Evolutionary conservation across 169 alveolate genomes (phyloP).

Genomic region (Neospora caninum): DNA sequence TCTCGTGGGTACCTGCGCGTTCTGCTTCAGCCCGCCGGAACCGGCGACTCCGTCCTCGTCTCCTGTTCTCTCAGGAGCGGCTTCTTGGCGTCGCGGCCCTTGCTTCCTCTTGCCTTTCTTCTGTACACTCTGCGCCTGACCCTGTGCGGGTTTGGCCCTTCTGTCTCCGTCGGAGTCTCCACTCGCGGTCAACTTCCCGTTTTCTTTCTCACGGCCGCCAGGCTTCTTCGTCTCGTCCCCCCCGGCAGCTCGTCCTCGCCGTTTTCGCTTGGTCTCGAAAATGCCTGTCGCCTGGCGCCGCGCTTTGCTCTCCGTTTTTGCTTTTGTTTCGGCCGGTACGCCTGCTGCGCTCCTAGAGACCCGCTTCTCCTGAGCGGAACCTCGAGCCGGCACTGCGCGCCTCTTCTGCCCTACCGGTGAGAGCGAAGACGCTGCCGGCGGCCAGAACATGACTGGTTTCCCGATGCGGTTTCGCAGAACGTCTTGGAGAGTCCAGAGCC

Average conservation of each 20-base stretch:
- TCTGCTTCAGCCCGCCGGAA: not conserved
- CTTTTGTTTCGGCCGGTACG: not conserved
- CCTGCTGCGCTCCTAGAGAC: not conserved
- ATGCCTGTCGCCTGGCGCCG: not conserved
- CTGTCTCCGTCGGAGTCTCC: not conserved
- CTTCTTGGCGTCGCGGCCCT: not conserved
- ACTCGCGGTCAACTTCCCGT: not conserved
- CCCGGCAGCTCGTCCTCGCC: too few species aligned
- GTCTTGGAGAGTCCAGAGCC: slow-evolving; percentile 54
- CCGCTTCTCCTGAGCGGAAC: not conserved
- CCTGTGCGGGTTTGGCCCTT: not conserved
- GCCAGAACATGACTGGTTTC: slow-evolving; percentile 31
- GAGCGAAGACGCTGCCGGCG: not conserved
- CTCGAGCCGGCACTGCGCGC: not conserved
- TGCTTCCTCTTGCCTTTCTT: not conserved
- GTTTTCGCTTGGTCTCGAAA: not conserved
- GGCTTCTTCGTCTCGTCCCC: not conserved
- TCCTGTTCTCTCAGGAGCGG: not conserved
- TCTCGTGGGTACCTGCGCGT: not conserved
- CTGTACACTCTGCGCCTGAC: not conserved
- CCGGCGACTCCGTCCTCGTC: not conserved
- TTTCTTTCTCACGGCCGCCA: not conserved
- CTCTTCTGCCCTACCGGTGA: not conserved
- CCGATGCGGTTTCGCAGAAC: slow-evolving; percentile 54
- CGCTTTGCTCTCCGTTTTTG: not conserved